Evolutionary conservation across 1,139 yeast genomes (phyloP), one percentile per base, ranked within the genome.

Genomic region (Taphrina sp.): DNA sequence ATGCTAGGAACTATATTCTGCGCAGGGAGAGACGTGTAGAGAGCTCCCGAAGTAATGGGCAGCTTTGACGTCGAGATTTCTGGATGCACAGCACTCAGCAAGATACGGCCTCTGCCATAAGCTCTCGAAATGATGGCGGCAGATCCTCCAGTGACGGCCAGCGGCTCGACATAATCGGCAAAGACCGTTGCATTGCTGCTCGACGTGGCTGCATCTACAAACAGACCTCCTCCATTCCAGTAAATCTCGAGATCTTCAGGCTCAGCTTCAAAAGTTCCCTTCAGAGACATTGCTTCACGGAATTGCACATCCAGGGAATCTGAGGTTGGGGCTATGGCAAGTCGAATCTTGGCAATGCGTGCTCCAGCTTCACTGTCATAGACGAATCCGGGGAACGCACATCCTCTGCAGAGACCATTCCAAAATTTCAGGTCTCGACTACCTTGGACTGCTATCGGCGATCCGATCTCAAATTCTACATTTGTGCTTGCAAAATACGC

Each of bases 21-120:
- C 7, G 31, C 31, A 7, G 31, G 7, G 10, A 26, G 10, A 7
- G 10, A 8, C 8, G 37, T 5, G 37, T 34, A 8, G 7, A 17
- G 31, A 3, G 33, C 34, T 10, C n/a, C 14, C 5, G 22, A n/a
- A 5, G 10, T 16, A 16, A 4, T 14, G 5, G n/a, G 23, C 17
- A 16, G 45, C 8, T 14, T 14, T 5, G 3, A 7, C 14, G 45
- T 5, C 17, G 17, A 22, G 23, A 83, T 88, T 68, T 94, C 99
- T 0, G 96, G 95, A 68, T 94, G 98, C 0, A 89, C 77, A 0
- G 97, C 97, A 2, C 85, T 75, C n/a, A 92, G 74, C 2, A 92
- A 69, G 0, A 83, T 95, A 35, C 72, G 74, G 1, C 98, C 98
- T 46, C 76, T 74, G 0, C 96, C 96, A 2, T 81, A 78, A 14